Evolutionary conservation across 2,329 filamentous ascomycete genomes (phyloP).

Genomic region (Pseudocercospora cruenta): DNA sequence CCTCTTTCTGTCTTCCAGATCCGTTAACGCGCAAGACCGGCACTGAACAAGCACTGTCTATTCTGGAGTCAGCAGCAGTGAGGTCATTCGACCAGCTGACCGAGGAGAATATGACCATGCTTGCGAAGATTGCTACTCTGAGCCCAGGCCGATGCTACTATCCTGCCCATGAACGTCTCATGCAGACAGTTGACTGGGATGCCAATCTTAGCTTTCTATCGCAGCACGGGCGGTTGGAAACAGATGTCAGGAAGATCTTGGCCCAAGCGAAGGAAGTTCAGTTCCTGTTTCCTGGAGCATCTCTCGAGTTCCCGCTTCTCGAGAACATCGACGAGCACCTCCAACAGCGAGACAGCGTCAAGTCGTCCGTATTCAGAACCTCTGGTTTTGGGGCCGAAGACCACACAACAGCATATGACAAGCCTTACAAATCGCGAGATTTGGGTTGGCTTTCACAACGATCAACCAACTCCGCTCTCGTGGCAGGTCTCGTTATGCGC

Average conservation of each 20-base stretch:
- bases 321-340: constrained; percentile 4
- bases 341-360: constrained; percentile 15
- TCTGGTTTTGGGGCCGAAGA: constrained; percentile 41
- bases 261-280: constrained; percentile 7
- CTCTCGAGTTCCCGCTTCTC: not conserved
- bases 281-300: constrained; percentile 7
- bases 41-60: constrained; percentile 55
- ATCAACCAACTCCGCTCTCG: constrained; percentile 10
- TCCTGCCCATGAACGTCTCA: constrained; percentile 41
- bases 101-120: constrained; percentile 19
- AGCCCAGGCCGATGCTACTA: constrained; percentile 50
- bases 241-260: constrained; percentile 14
- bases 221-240: constrained; percentile 17
- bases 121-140: constrained; percentile 37
- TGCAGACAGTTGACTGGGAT: constrained; percentile 53
- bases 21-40: constrained; percentile 62
- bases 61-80: constrained; percentile 27
- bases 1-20: constrained; percentile 62
- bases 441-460: not conserved
- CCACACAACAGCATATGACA: constrained; percentile 32
- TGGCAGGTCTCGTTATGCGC: not conserved
- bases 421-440: constrained; percentile 29
- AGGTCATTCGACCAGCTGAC: constrained; percentile 33
- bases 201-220: constrained; percentile 36
- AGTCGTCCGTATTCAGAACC: constrained; percentile 20